phyloP scores from a whole-genome alignment of 2,329 filamentous ascomycete species.

The Colletotrichum orbiculare region DNA sequence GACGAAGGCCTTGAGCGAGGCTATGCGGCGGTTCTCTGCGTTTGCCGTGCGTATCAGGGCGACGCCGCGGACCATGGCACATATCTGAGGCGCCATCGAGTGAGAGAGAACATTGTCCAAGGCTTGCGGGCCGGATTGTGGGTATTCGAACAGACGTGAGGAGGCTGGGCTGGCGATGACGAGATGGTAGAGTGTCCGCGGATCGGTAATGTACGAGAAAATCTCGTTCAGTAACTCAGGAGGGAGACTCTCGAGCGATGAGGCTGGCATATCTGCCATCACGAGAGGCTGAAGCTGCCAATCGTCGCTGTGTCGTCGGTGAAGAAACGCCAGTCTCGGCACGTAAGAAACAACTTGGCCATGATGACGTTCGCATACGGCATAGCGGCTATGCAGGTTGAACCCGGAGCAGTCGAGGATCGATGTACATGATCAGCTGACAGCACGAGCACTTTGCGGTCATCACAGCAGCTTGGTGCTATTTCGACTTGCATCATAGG shows the following conservation, averaged over 20 bases:
- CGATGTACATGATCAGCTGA: too few species aligned
- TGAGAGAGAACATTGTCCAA: constrained; percentile 1
- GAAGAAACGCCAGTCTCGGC: too few species aligned
- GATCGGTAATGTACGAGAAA: constrained; percentile 1
- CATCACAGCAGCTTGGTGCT: too few species aligned
- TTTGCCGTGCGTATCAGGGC: constrained; percentile 8
- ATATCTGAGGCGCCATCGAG: neutral
- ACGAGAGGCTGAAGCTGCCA: too few species aligned
- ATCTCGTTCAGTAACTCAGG: constrained; percentile 13
- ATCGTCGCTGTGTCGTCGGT: too few species aligned
- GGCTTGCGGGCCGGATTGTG: neutral
- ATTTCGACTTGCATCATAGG: too few species aligned
- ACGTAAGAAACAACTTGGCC: too few species aligned
- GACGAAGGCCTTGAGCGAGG: constrained; percentile 14
- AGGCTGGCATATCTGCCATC: too few species aligned
- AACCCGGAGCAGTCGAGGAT: too few species aligned
- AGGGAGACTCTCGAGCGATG: constrained; percentile 1
- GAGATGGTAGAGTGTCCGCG: constrained; percentile 16
- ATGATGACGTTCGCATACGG: too few species aligned
- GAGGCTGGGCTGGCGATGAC: constrained; percentile 5
- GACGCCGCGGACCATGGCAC: constrained; percentile 3
- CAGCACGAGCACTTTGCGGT: too few species aligned
- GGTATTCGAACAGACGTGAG: constrained; percentile 8
- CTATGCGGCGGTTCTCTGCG: neutral
- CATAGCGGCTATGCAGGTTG: too few species aligned